Base-by-base conservation (phyloP, 2,329 filamentous ascomycete species). In the Colletotrichum sp. region DNA sequence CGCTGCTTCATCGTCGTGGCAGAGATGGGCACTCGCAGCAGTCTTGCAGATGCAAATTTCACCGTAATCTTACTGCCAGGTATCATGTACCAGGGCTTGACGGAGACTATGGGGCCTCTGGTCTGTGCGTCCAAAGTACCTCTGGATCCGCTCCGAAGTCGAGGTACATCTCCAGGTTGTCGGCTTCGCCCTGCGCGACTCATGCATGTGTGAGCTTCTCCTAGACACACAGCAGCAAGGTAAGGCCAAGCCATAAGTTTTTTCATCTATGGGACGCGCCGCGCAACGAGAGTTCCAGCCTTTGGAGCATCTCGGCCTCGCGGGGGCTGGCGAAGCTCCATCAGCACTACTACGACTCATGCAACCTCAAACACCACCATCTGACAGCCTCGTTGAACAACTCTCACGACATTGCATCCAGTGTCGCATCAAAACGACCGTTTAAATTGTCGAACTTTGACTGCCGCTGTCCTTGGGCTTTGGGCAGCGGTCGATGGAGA, bases 61-160 rank as follows among this genome's bases (percentile, higher is more conserved):
- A 75, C 61, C 36, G 71, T 48, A 76, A 76, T 76, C 71, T 76
- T 61, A 76, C 48, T 32, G 48, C 73, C 25, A 77, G 64, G 75
- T 76, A 67, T 68, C 68, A 39, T 43, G 18, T 76, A 76, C 75
- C 60, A 67, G 64, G 65, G 48, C 32, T 32, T 56, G 27, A 62
- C 18, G 27, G 28, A 73, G 58, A 67, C 65, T 55, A 43, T 22
- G 36, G 34, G 68, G 34, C 25, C 5, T n/a, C 8, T 77, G 75
- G 73, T 43, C 73, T 68, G 75, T 77, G 75, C 73, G 15, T 12
- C 1, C 0, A 2, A 77, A 48, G 75, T 77, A 77, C 28, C 73
- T 34, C 48, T n/a, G 36, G 67, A 77, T 60, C 48, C 68, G 25
- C 39, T 3, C 18, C 25, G 18, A 71, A 66, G 73, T 77, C 60